These are phyloP conservation scores for Apium graveolens DNA, from an alignment of 129 eudicot genomes.

Conservation along the genomic window DNA sequence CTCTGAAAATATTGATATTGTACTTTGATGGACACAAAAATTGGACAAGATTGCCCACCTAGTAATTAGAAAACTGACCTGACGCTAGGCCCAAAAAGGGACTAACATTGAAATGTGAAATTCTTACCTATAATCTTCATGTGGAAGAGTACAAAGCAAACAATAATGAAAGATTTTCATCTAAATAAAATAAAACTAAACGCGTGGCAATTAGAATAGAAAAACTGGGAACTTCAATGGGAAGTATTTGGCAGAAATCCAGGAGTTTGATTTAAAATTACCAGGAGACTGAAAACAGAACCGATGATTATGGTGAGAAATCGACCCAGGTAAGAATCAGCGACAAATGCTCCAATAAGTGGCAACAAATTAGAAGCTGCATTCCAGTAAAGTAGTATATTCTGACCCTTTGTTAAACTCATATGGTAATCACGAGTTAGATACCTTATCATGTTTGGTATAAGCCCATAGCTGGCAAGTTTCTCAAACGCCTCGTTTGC, in stretches of 20 bases:
- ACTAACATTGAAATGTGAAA: no score
- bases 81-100: no score
- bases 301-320: conserved; percentile 26
- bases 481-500: conserved; percentile 32
- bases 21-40: no score
- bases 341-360: conserved; percentile 27
- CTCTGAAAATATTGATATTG: no score
- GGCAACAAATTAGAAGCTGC: conserved; percentile 23
- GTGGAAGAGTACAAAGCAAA: not conserved
- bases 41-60: no score
- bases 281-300: conserved; percentile 24
- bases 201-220: not conserved
- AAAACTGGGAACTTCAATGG: not conserved
- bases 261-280: not conserved
- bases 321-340: conserved; percentile 36
- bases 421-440: conserved; percentile 21
- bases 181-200: not conserved
- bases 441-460: conserved; percentile 30
- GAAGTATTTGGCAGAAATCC: not conserved
- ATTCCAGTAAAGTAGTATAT: conserved; percentile 19
- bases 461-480: conserved; percentile 24
- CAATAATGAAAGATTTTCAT: not conserved
- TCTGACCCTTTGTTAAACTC: conserved; percentile 19
- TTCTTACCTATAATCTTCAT: no score
- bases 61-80: no score